These are phyloP conservation scores for Vitis labrusca DNA, from an alignment of 164 flowering plant genomes.

Conservation along the genomic window DNA sequence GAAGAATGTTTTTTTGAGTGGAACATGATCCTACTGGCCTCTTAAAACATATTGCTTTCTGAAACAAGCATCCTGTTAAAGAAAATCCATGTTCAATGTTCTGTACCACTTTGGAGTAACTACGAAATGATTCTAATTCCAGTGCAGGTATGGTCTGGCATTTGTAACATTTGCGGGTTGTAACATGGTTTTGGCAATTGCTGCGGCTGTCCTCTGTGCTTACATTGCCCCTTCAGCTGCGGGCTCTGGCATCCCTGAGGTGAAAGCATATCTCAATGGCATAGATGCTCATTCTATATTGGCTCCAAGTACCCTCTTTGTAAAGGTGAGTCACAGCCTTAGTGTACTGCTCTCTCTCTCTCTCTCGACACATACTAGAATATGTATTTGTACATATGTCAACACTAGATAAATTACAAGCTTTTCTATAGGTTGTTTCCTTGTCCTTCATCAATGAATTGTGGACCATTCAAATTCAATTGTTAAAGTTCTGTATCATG, in stretches of 20 bases:
- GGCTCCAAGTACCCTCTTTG: constrained; percentile 89
- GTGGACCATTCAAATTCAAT: too few relatives aligned
- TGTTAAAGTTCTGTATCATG: too few relatives aligned
- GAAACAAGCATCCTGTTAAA: too few relatives aligned
- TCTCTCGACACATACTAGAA: too few relatives aligned
- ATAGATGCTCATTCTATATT: constrained; percentile 84
- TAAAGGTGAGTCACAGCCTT: constrained; percentile 53
- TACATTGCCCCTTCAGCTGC: constrained; percentile 96
- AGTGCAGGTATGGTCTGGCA: constrained; percentile 66
- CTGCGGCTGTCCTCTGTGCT: constrained; percentile 74
- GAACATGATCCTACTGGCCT: not conserved
- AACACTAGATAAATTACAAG: not conserved
- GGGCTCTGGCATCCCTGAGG: constrained; percentile 92
- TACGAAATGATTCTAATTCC: constrained; percentile 24
- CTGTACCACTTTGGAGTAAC: not conserved
- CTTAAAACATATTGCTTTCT: not conserved
- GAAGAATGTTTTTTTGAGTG: not conserved
- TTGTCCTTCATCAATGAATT: too few relatives aligned
- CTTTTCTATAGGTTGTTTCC: too few relatives aligned
- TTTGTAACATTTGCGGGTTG: constrained; percentile 59
- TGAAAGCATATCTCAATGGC: constrained; percentile 93
- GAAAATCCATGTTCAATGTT: too few relatives aligned
- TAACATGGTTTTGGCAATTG: constrained; percentile 57
- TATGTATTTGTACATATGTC: not conserved
- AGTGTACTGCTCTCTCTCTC: not conserved